phyloP scores from a whole-genome alignment of 2,329 filamentous ascomycete genomes.

The Dactylellina parvicollis region DNA sequence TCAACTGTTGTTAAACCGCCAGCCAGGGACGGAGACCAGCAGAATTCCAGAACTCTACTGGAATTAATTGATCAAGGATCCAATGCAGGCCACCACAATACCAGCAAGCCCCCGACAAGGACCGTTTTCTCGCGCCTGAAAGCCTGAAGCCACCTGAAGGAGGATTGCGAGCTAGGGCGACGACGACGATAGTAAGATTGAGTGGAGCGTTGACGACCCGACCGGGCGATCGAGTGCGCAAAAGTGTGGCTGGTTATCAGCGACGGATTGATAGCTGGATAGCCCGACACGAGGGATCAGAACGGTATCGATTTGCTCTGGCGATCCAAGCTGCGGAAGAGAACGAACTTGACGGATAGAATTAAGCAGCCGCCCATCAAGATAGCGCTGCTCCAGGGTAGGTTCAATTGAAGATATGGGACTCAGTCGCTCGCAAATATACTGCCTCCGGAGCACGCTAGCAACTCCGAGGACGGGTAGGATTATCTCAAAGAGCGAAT shows the following conservation, averaged over 20 bases:
- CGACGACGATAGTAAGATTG: background rate
- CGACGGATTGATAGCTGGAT: background rate
- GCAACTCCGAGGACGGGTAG: conserved; percentile 4
- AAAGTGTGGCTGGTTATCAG: conserved; percentile 1
- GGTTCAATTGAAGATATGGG: conserved; percentile 10
- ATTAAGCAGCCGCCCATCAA: too few species aligned
- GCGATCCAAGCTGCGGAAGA: too few species aligned
- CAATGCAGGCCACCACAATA: conserved; percentile 28
- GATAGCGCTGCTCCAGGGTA: too few species aligned
- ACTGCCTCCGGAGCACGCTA: background rate
- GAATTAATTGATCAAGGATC: conserved; percentile 46
- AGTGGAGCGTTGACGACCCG: background rate
- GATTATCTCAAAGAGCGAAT: conserved; percentile 37
- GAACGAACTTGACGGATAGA: too few species aligned
- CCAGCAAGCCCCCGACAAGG: background rate
- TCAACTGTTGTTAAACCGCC: too few species aligned
- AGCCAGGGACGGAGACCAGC: conserved; percentile 11
- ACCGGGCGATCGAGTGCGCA: background rate
- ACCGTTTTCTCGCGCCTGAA: background rate
- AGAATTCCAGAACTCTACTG: conserved; percentile 50
- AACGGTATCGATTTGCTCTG: background rate
- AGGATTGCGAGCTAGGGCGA: background rate
- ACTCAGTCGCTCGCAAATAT: background rate
- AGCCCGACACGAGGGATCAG: background rate
- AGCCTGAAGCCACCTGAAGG: background rate